Evolutionary conservation across 352 stramenopile genomes (phyloP).

Genomic region (Pythium myriotylum): DNA sequence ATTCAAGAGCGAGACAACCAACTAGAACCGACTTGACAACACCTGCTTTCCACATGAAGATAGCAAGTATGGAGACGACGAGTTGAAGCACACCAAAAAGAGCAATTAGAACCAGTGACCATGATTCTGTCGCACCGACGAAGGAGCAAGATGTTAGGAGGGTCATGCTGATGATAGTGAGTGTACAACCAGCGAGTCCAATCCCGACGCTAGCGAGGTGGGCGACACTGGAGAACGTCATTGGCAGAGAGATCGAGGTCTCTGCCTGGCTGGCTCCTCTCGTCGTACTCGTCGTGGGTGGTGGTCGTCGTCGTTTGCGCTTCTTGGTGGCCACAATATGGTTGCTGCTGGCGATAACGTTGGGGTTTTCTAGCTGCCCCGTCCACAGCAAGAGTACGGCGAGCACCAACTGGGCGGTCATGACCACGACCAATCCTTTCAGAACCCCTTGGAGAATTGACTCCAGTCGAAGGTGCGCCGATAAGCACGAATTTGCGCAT

Average conservation of each 20-base stretch:
- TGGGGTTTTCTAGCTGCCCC: conserved; percentile 11
- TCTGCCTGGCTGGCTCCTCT: neutral
- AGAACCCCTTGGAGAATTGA: conserved; percentile 1
- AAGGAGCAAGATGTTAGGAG: conserved; percentile 24
- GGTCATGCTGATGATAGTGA: conserved; percentile 7
- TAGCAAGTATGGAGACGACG: conserved; percentile 1
- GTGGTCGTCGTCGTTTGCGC: conserved; percentile 8
- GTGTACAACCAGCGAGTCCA: conserved; percentile 9
- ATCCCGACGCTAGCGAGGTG: conserved; percentile 28
- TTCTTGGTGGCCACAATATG: conserved; percentile 1
- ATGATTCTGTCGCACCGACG: conserved; percentile 30
- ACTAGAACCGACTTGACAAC: conserved; percentile 17
- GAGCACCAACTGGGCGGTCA: conserved; percentile 17
- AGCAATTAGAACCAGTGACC: conserved; percentile 32
- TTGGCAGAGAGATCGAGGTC: neutral
- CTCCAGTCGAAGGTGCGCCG: conserved; percentile 13
- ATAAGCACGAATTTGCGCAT: conserved; percentile 7
- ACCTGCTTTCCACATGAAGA: conserved; percentile 1
- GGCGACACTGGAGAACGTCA: conserved; percentile 15
- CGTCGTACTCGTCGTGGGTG: neutral
- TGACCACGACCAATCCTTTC: conserved; percentile 1
- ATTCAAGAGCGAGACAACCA: conserved; percentile 20
- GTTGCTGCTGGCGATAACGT: neutral
- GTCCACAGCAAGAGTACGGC: conserved; percentile 9
- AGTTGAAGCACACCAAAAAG: conserved; percentile 24